Percentiles rank a stretch among this genome's conserved stretches.
Evolutionary conservation across 495 filamentous ascomycete genomes (phyloP).

Genomic region (Niebla homalea): DNA sequence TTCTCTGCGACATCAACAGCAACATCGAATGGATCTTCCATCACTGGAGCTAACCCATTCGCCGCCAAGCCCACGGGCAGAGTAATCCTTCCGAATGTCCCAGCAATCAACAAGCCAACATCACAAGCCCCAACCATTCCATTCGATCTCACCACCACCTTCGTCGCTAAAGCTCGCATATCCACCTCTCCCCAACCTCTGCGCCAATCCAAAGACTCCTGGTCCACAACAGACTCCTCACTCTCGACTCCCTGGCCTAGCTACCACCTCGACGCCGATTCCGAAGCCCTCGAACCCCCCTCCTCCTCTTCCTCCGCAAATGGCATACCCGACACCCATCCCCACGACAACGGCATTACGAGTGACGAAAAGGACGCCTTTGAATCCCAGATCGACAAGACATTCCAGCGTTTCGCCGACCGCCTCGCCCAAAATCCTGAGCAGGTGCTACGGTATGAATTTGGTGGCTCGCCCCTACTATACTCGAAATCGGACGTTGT

Average conservation of each 20-base stretch:
- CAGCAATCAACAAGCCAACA: constrained; percentile 29
- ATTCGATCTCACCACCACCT: constrained; percentile 49
- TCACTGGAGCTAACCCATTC: constrained; percentile 45
- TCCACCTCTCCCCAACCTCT: constrained; percentile 26
- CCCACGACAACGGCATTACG: constrained; percentile 29
- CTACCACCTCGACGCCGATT: constrained; percentile 83
- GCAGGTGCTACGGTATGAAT: constrained; percentile 89
- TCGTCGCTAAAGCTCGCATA: constrained; percentile 51
- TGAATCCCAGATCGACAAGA: constrained; percentile 70
- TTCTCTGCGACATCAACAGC: constrained; percentile 13
- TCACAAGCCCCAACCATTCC: constrained; percentile 26
- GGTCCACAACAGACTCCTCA: constrained; percentile 47
- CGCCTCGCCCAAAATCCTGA: constrained; percentile 82
- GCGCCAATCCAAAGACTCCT: constrained; percentile 42
- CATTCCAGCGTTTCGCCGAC: constrained; percentile 84
- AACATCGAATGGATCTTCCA: constrained; percentile 27
- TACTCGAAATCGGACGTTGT: constrained; percentile 66
- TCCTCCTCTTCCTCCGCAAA: constrained; percentile 31
- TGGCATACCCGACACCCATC: constrained; percentile 25
- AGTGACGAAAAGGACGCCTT: constrained; percentile 73
- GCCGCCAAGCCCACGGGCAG: constrained; percentile 23
- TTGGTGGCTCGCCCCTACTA: constrained; percentile 62
- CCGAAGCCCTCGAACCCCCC: constrained; percentile 62
- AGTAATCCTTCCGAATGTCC: constrained; percentile 21
- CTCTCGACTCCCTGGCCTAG: constrained; percentile 60